Base-by-base conservation (phyloP, 176 grass and related monocot genomes). In the Bromus sterilis region DNA sequence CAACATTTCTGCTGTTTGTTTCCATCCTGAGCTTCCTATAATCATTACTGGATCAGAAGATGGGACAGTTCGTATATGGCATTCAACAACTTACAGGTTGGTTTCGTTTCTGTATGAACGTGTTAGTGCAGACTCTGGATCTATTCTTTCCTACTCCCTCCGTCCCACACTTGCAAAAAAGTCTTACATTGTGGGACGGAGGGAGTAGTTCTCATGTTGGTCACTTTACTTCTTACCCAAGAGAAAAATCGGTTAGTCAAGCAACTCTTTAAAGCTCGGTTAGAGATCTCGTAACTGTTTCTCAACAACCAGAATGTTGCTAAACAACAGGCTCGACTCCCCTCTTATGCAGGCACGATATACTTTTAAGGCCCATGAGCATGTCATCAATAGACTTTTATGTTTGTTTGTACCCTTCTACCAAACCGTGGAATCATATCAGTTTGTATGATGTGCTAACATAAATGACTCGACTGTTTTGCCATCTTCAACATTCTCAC, bases 31-130 rank as follows among this genome's bases (percentile, higher is more conserved):
- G 77, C 96, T 98, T 84, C 96, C 96, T 70, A 98, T 98, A 72
- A 98, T 98, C 75, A 83, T 98, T 89, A 98, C 96, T 66, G 96
- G 96, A 71, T 98, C 95, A 3, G 95, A 98, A 74, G 96, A 98
- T 86, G 96, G 96, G 26, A 98, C 96, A 82, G 84, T 91, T 81
- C 91, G 96, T 79, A 91, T 98, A 81, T 98, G 96, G 96, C 96
- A 98, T 89, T 86, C 96, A 2, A 98, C 96, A 55, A 98, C 96
- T 84, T 98, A 98, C 56, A 94, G 96, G 96, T 93, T 80, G 25
- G 37, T 77, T 72, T 76, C 28, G 44, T 81, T 41, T 32, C 56
- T 75, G 15, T 56, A 39, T 37, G 61, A 79, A 48, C 43, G 34
- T 66, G 3, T 77, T 55, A 31, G 9, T 74, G 4, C 88, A 15